phyloP scores from a whole-genome alignment of 139 green algal species.

The Chlamydomonas sp. region DNA sequence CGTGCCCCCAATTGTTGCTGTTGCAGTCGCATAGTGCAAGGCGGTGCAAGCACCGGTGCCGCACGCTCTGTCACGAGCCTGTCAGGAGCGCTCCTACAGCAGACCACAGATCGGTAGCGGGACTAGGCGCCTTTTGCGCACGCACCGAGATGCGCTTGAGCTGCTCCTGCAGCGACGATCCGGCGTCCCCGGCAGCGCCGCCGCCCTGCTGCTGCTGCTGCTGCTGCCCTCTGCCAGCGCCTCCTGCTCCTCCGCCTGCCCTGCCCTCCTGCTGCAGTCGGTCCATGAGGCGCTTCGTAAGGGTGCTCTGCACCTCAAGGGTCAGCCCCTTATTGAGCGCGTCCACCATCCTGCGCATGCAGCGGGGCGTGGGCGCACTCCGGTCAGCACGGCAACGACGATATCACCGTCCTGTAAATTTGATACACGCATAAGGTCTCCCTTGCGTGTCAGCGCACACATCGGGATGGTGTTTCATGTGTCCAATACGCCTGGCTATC shows the following conservation, averaged over 20 bases:
- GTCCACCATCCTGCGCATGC: background rate
- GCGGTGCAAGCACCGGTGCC: too few relatives aligned
- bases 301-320: conserved; percentile 17
- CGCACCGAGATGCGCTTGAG: conserved; percentile 4
- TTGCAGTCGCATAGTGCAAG: too few relatives aligned
- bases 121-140: background rate
- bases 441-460: too few relatives aligned
- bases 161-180: conserved; percentile 4
- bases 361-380: background rate
- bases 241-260: background rate
- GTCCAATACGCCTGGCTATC: too few relatives aligned
- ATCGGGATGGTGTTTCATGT: too few relatives aligned
- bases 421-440: too few relatives aligned
- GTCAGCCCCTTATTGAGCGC: conserved; percentile 27
- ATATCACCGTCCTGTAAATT: too few relatives aligned
- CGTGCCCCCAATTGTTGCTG: too few relatives aligned
- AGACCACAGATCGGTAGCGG: too few relatives aligned
- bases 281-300: conserved; percentile 11
- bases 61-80: too few relatives aligned
- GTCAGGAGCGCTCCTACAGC: too few relatives aligned
- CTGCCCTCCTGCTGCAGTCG: background rate
- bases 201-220: background rate
- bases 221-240: background rate
- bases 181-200: background rate
- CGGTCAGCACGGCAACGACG: too few relatives aligned